Evolutionary conservation across 345 rosid species (phyloP), one percentile per base, ranked within the genome.

Genomic region (Hypericum androsaemum): DNA sequence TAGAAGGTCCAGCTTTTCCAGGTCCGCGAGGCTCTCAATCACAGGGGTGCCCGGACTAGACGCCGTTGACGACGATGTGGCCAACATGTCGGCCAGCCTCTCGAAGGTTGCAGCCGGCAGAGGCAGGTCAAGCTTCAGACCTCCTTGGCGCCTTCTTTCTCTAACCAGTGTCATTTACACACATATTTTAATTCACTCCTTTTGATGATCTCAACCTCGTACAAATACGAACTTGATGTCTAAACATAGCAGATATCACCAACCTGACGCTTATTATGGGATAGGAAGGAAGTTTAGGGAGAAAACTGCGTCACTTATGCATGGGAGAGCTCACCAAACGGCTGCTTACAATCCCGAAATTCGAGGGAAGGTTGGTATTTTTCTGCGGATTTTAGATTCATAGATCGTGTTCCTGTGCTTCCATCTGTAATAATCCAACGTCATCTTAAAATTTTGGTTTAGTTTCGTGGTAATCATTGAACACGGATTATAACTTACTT

Each of bases 101-200:
- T 49, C 57, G 54, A 53, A 59, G 52, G 49, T 50, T 13, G 63
- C 52, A 1, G 58, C 52, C 10, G 74, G 64, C 37, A 77, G 72
- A 6, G 83, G 78, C 22, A 74, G 61, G 58, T 80, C 66, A 46
- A 78, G 61, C 54, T 63, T 69, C 38, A 81, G 73, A 36, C 79
- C 73, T 65, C 74, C 64, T 52, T 77, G 86, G 53, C 65, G 86
- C 64, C 84, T 68, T 71, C 84, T 64, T 46, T 76, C 67, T 63
- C 84, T 74, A 8, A 80, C 92, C 59, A 76, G 54, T 64, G 82
- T 63, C 84, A 83, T 83, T 53, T 70, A 65, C 63, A 54, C 56
- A 52, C 53, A 37, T 12, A 7, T n/a, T 32, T 35, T 45, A 12
- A 37, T 12, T 8, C 56, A 37, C 15, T 5, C 10, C 5, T 55